Conservation (phyloP, 768 basidiomycete species). For the Rhodotorula kratochvilovae region DNA sequence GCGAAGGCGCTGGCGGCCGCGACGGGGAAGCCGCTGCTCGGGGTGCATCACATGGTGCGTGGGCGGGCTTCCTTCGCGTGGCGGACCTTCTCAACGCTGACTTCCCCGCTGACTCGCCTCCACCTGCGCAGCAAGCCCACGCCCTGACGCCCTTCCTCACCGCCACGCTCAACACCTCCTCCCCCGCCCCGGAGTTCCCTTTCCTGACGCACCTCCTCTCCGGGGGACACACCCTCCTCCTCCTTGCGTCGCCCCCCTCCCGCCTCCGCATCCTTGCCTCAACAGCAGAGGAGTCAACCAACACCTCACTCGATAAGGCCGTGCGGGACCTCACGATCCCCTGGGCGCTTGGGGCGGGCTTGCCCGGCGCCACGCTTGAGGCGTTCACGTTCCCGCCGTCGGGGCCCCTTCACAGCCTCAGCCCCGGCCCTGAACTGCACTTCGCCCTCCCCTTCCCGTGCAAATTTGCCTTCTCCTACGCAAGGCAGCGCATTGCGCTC, state of each 20-base stretch:
- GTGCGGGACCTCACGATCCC: slow-evolving; percentile 64
- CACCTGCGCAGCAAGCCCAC: slow-evolving; percentile 71
- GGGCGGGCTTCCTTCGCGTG: neutral
- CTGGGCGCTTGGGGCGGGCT: slow-evolving; percentile 50
- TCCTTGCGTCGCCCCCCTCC: slow-evolving; percentile 56
- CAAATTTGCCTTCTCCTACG: slow-evolving; percentile 68
- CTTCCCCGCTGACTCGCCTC: neutral
- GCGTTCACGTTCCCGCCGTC: slow-evolving; percentile 51
- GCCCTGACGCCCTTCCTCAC: slow-evolving; percentile 77
- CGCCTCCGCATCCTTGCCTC: slow-evolving; percentile 39
- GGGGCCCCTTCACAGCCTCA: neutral
- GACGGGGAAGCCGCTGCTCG: slow-evolving; percentile 66
- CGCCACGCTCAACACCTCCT: slow-evolving; percentile 61
- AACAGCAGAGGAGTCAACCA: slow-evolving; percentile 40
- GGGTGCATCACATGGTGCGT: slow-evolving; percentile 90
- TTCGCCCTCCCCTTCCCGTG: slow-evolving; percentile 55
- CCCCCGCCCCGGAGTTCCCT: slow-evolving; percentile 68
- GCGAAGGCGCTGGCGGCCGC: slow-evolving; percentile 81
- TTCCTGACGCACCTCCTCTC: slow-evolving; percentile 84
- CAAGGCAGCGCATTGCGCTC: slow-evolving; percentile 67
- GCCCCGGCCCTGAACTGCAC: neutral
- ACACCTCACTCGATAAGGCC: slow-evolving; percentile 30
- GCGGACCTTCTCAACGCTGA: neutral
- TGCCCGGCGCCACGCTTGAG: slow-evolving; percentile 75
- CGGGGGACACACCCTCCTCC: slow-evolving; percentile 87